Base-by-base conservation (phyloP, 768 basidiomycete species). In the Cantharellus cinnabarinus region DNA sequence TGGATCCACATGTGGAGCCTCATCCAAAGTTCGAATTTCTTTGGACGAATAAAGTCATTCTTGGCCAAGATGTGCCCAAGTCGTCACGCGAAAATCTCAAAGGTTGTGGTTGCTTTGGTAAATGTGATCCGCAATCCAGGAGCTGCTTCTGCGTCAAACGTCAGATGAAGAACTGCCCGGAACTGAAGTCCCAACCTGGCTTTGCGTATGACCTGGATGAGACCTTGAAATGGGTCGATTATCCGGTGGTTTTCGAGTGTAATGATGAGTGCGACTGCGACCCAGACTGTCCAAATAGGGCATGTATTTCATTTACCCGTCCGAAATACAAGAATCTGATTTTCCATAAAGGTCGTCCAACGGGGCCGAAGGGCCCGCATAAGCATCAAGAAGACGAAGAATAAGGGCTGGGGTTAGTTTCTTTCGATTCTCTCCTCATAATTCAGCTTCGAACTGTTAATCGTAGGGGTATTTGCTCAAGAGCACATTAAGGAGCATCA, bases 21-120 rank as follows among this genome's bases (percentile, higher is more conserved):
- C 77, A 81, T 29, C 89, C 90, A 0, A 77, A 77, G 35, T 89
- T 85, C 79, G 89, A 94, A 65, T 95, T 91, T 65, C 74, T 82
- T 61, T 94, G 94, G 67, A 81, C 85, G 5, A 91, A 94, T 67
- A 70, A 78, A 57, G 79, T 90, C 74, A 84, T 85, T 76, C 80
- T 81, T 61, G 79, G 77, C 2, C 74, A 80, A 7, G 79, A 73
- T 3, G 83, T 91, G 2, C 80, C 82, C 0, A 75, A 75, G 5
- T 83, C 87, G 0, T 80, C 85, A 62, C 65, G 77, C 20, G 69
- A 71, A 41, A 72, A 72, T 35, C 69, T 89, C 51, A 65, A 74
- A 37, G 79, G 88, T 2, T 95, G 90, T 63, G 76, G 74, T 58
- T 95, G 90, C 66, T 69, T 77, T 14, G 89, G 88, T 0, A 71